Evolutionary conservation across 2,329 filamentous ascomycete genomes (phyloP).

Genomic region (Monosporascus sp.): DNA sequence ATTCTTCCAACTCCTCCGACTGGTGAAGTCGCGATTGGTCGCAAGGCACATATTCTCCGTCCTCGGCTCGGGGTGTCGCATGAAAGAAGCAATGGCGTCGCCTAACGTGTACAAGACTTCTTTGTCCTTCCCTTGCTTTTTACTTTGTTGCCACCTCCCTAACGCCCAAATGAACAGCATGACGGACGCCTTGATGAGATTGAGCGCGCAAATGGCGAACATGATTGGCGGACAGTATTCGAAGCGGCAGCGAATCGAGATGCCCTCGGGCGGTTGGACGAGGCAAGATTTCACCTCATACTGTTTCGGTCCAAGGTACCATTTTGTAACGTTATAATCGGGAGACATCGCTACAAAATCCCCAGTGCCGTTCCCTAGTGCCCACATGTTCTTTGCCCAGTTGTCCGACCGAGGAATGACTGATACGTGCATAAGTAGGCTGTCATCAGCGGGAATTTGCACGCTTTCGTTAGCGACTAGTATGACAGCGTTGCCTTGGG

Average conservation of each 20-base stretch:
- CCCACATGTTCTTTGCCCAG: conserved; percentile 25
- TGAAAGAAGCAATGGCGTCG: conserved; percentile 23
- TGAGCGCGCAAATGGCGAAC: conserved; percentile 13
- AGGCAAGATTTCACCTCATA: conserved; percentile 19
- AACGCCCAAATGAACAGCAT: conserved; percentile 14
- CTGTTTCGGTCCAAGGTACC: conserved; percentile 15
- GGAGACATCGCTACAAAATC: not conserved
- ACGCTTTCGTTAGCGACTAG: conserved; percentile 13
- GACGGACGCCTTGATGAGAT: conserved; percentile 12
- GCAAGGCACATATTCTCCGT: conserved; percentile 18
- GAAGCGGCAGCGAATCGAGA: conserved; percentile 12
- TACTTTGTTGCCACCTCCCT: conserved; percentile 5
- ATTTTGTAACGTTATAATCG: conserved; percentile 6
- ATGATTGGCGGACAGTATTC: conserved; percentile 19
- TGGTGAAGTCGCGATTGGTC: conserved; percentile 11
- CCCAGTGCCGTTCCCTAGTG: conserved; percentile 14
- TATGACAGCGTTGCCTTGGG: conserved; percentile 16
- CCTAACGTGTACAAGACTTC: conserved; percentile 19
- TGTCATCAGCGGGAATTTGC: conserved; percentile 7
- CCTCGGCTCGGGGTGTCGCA: conserved; percentile 16
- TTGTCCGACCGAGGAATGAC: conserved; percentile 15
- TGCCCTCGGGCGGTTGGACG: conserved; percentile 10
- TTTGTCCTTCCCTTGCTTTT: not conserved
- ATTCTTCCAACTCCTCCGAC: conserved; percentile 1
- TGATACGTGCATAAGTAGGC: conserved; percentile 16